Conservation (phyloP, 1,284 basidiomycete genomes). For the Pseudozyma pruni region DNA sequence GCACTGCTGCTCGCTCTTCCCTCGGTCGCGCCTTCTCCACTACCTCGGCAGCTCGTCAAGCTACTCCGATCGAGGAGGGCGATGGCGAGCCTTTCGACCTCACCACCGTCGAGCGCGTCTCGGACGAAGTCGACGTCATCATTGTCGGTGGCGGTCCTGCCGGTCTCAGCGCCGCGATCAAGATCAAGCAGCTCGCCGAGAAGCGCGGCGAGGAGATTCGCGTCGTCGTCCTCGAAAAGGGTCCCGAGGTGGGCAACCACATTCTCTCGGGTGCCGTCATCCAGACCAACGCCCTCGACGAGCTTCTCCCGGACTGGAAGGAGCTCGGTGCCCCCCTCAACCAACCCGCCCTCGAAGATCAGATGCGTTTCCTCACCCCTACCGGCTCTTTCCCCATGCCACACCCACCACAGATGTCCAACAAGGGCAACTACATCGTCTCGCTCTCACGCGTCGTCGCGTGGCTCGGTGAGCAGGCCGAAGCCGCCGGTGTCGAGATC, state of each 20-base stretch:
- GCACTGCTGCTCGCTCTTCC: slow-evolving; percentile 14
- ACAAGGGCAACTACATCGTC: slow-evolving; percentile 92
- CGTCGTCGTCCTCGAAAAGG: slow-evolving; percentile 95
- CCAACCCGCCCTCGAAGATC: slow-evolving; percentile 81
- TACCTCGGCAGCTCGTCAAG: slow-evolving; percentile 26
- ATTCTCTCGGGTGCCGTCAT: slow-evolving; percentile 96
- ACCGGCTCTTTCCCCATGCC: slow-evolving; percentile 83
- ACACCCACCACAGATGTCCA: slow-evolving; percentile 96
- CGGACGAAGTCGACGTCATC: slow-evolving; percentile 86
- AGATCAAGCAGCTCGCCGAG: slow-evolving; percentile 90
- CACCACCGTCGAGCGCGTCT: slow-evolving; percentile 64
- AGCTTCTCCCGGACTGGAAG: slow-evolving; percentile 89
- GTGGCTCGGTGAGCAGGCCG: slow-evolving; percentile 90
- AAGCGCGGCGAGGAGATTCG: slow-evolving; percentile 81
- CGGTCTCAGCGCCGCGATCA: slow-evolving; percentile 93
- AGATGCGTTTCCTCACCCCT: slow-evolving; percentile 87
- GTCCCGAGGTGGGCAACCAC: slow-evolving; percentile 90
- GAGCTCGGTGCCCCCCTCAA: slow-evolving; percentile 75
- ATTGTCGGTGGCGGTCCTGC: slow-evolving; percentile 97
- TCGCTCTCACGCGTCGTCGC: slow-evolving; percentile 88
- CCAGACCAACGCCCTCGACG: slow-evolving; percentile 89
- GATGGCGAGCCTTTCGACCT: slow-evolving; percentile 63
- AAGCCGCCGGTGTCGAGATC: slow-evolving; percentile 91
- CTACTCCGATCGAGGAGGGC: slow-evolving; percentile 53
- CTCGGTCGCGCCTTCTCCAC: slow-evolving; percentile 38